Evolutionary conservation across 2,329 filamentous ascomycete genomes (phyloP).

Genomic region (Botrytis fabae): DNA sequence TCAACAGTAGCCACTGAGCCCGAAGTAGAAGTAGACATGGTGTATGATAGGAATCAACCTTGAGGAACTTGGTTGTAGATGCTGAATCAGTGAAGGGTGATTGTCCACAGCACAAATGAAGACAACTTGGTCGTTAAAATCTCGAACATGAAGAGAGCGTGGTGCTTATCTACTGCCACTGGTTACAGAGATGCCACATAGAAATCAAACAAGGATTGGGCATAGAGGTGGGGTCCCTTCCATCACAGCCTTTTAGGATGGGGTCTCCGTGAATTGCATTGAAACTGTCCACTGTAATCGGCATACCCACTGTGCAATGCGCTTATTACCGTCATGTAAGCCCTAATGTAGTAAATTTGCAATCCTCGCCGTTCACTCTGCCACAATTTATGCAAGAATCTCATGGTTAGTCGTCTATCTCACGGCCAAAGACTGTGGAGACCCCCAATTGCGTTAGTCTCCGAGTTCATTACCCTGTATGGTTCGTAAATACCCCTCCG

Average conservation of each 20-base stretch:
- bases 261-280: neutral
- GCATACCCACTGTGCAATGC: neutral
- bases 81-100: neutral
- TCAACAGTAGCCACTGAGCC: neutral
- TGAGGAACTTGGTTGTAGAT: neutral
- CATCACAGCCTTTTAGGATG: neutral
- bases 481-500: neutral
- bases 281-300: neutral
- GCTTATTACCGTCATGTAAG: neutral
- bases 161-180: conserved; percentile 8
- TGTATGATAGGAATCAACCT: neutral
- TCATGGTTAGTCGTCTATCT: neutral
- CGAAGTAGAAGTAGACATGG: neutral
- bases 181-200: neutral
- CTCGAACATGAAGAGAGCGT: neutral
- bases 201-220: neutral
- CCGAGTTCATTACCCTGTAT: neutral
- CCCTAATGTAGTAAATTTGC: neutral
- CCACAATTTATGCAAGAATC: neutral
- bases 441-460: neutral
- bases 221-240: neutral
- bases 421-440: neutral
- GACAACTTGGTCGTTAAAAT: neutral
- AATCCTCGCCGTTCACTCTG: neutral
- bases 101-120: neutral